phyloP scores from a whole-genome alignment of 2,329 filamentous ascomycete species.

The Aspergillus terreus region DNA sequence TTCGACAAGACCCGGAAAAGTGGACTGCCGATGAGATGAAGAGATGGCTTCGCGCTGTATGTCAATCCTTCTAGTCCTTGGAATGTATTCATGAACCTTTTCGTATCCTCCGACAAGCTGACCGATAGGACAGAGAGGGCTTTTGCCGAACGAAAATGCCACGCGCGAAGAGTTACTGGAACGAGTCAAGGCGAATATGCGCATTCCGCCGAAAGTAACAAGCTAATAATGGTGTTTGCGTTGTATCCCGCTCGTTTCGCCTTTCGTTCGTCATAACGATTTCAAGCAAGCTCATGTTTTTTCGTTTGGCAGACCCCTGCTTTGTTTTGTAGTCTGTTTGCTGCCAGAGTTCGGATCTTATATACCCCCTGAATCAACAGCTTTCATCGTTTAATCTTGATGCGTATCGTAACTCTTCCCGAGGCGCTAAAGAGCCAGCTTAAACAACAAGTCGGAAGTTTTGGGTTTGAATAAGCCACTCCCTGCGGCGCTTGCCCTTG shows the following conservation, averaged over 20 bases:
- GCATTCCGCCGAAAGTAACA: slow-evolving; percentile 35
- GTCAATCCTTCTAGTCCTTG: slow-evolving; percentile 27
- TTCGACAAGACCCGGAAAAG: slow-evolving; percentile 52
- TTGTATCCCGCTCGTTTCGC: neutral
- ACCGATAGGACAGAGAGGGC: slow-evolving; percentile 51
- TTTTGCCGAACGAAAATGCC: slow-evolving; percentile 58
- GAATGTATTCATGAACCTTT: too few species aligned
- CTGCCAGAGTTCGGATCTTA: neutral
- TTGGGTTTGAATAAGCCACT: slow-evolving; percentile 68
- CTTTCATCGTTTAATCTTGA: neutral
- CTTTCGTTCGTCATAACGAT: neutral
- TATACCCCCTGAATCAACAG: neutral
- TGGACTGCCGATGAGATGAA: slow-evolving; percentile 81
- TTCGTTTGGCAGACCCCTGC: neutral
- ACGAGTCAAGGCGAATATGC: slow-evolving; percentile 66
- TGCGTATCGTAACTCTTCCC: neutral
- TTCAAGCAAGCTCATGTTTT: neutral
- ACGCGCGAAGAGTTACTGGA: slow-evolving; percentile 64
- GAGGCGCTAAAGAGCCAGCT: slow-evolving; percentile 8
- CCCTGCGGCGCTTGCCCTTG: slow-evolving; percentile 53
- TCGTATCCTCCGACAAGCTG: neutral
- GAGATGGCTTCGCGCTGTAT: slow-evolving; percentile 75
- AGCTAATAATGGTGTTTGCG: slow-evolving; percentile 2
- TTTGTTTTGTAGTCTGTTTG: neutral
- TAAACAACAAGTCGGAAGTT: slow-evolving; percentile 60